These are phyloP conservation scores for Phytopythium helicoides DNA, from an alignment of 352 stramenopile genomes.

Conservation along the genomic window DNA sequence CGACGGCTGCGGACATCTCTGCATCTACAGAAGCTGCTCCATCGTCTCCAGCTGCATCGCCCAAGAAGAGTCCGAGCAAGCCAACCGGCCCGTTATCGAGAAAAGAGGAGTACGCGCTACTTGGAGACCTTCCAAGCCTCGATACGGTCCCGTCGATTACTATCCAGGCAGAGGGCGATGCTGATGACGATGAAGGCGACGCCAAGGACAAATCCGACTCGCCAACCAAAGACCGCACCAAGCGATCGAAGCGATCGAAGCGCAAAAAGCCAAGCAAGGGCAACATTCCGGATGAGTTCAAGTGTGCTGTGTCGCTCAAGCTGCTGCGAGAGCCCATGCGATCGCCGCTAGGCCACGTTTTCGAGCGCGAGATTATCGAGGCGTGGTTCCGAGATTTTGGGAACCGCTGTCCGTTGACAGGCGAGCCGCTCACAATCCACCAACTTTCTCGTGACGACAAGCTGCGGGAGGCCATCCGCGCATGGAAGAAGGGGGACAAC, in stretches of 20 bases:
- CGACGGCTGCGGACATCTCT: constrained; percentile 10
- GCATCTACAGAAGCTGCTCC: constrained; percentile 10
- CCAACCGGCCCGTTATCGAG: constrained; percentile 40
- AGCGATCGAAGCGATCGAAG: constrained; percentile 25
- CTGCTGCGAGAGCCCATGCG: constrained; percentile 65
- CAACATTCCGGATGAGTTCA: constrained; percentile 54
- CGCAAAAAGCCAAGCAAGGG: constrained; percentile 15
- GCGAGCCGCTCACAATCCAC: constrained; percentile 52
- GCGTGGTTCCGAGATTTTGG: constrained; percentile 82
- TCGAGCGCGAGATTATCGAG: constrained; percentile 75
- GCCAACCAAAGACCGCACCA: constrained; percentile 13
- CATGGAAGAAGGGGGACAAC: constrained; percentile 52
- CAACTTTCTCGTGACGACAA: constrained; percentile 53
- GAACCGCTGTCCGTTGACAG: constrained; percentile 75
- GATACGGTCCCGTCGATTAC: constrained; percentile 42
- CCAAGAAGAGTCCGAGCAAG: constrained; percentile 45
- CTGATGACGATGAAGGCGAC: constrained; percentile 23
- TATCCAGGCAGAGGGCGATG: constrained; percentile 38
- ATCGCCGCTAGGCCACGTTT: constrained; percentile 76
- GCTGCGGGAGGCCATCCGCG: constrained; percentile 52
- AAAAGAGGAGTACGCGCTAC: constrained; percentile 79
- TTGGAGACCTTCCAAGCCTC: constrained; percentile 69
- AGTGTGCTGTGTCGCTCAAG: constrained; percentile 74
- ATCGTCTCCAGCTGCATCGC: constrained; percentile 11
- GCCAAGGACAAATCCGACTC: constrained; percentile 8